phyloP scores from a whole-genome alignment of 2,329 filamentous ascomycete species.

The Colletotrichum sp. region DNA sequence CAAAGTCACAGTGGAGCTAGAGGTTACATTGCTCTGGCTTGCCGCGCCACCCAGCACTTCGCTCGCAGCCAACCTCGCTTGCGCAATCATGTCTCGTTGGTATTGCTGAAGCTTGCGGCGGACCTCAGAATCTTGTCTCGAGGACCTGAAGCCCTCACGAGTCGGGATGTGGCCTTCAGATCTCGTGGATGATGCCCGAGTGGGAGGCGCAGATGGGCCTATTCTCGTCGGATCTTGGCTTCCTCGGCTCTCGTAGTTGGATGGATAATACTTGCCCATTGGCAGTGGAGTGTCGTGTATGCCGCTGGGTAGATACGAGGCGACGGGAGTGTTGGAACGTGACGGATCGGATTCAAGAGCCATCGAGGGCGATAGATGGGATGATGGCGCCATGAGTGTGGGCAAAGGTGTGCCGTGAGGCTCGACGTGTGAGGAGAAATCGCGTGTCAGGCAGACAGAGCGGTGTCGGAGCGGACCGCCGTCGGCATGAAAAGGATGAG shows the following conservation, averaged over 20 bases:
- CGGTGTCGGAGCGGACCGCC: slow-evolving; percentile 40
- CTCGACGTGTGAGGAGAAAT: slow-evolving; percentile 21
- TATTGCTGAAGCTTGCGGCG: slow-evolving; percentile 61
- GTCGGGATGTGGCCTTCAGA: slow-evolving; percentile 28
- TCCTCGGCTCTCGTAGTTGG: slow-evolving; percentile 59
- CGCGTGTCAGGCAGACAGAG: slow-evolving; percentile 37
- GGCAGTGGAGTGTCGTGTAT: slow-evolving; percentile 53
- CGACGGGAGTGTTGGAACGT: slow-evolving; percentile 46
- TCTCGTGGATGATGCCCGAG: slow-evolving; percentile 6
- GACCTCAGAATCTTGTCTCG: slow-evolving; percentile 50
- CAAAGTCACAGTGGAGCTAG: slow-evolving; percentile 33
- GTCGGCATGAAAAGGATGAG: slow-evolving; percentile 57
- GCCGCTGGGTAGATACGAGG: slow-evolving; percentile 57
- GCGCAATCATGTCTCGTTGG: slow-evolving; percentile 65
- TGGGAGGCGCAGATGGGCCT: background rate
- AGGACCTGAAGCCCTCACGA: slow-evolving; percentile 25
- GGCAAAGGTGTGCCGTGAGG: background rate
- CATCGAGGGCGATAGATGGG: background rate
- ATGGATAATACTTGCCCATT: slow-evolving; percentile 68
- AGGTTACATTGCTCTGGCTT: slow-evolving; percentile 26
- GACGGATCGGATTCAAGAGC: slow-evolving; percentile 29
- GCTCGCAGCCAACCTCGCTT: slow-evolving; percentile 53
- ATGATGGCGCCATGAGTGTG: slow-evolving; percentile 21
- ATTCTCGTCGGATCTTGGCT: slow-evolving; percentile 19
- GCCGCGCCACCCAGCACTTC: slow-evolving; percentile 30